Base-by-base conservation (phyloP, 805 yeast species). In the Schwanniomyces pseudopolymorphus region DNA sequence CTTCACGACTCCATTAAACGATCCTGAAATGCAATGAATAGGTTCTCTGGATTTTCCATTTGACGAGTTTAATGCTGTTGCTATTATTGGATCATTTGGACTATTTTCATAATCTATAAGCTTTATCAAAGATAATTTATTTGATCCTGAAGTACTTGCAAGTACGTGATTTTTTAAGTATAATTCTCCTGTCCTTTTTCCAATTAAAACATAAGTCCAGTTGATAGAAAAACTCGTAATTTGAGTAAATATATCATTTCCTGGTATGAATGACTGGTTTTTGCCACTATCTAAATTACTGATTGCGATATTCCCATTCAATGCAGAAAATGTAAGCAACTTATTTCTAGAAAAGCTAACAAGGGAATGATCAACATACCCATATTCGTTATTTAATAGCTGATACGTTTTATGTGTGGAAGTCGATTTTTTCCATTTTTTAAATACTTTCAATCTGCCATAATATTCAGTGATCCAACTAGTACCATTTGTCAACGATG, bases 401-500 rank as follows among this genome's bases (percentile, higher is more conserved):
- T 59, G 54, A 45, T 67, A 69, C 48, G 55, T 60, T 16, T 55
- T 55, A 27, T 64, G 64, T 5, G 50, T 46, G 0, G 65, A 61
- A 14, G 53, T 58, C 5, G 66, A 67, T 49, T 69, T 72, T 40
- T 62, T 59, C 81, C 82, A 72, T 42, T 57, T 68, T 46, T 65
- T 69, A 27, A 56, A 45, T 5, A 60, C 48, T 6, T 63, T 53
- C 38, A 69, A 61, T 21, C 84, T 58, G 8, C 61, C 58, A 33
- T 75, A 65, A 53, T 77, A 69, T 55, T 80, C 85, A 41, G 59
- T 56, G 44, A 73, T 61, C 80, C 82, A 80, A n/a, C 51, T 49
- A n/a, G 45, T 50, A 3, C 77, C 67, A n/a, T 75, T 61, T 2
- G 78, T 63, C 10, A 75, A 59, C 4, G 78, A 67, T 3, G 83